A percentile compares a stretch with the other conserved stretches of the same genome.
These are phyloP conservation scores for Xylaria castorea DNA, from an alignment of 495 filamentous ascomycete genomes.

Conservation along the genomic window DNA sequence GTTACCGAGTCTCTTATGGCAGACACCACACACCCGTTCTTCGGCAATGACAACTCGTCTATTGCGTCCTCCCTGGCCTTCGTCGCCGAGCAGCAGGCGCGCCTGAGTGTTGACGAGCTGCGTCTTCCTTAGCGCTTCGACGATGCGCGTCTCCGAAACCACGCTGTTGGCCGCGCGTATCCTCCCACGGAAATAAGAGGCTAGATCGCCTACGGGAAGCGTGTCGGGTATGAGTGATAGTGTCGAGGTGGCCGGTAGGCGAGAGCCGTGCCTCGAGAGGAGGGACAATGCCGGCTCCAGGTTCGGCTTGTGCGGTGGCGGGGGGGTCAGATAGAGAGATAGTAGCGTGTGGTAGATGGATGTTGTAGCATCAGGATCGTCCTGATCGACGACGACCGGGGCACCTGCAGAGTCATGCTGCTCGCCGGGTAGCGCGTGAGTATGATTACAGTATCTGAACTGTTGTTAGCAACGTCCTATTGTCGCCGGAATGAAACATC, in stretches of 20 bases:
- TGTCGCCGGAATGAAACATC: constrained; percentile 12
- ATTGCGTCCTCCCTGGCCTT: constrained; percentile 57
- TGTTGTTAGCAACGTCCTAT: constrained; percentile 31
- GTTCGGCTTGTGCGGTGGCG: constrained; percentile 72
- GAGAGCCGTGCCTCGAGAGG: constrained; percentile 87
- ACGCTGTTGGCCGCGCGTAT: constrained; percentile 86
- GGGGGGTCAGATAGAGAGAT: constrained; percentile 87
- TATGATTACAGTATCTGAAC: constrained; percentile 83
- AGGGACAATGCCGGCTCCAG: constrained; percentile 83
- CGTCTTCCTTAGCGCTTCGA: constrained; percentile 74
- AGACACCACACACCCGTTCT: constrained; percentile 87
- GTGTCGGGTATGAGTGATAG: constrained; percentile 83
- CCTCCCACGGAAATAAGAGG: constrained; percentile 89
- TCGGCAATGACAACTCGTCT: constrained; percentile 80
- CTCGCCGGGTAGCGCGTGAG: constrained; percentile 63
- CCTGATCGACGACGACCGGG: constrained; percentile 25
- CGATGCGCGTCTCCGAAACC: constrained; percentile 78
- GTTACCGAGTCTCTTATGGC: constrained; percentile 88
- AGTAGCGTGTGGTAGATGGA: constrained; percentile 92
- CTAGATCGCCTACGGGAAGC: constrained; percentile 78
- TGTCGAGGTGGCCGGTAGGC: constrained; percentile 84
- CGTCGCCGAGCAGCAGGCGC: constrained; percentile 71
- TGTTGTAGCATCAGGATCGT: constrained; percentile 62
- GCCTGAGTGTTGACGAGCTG: constrained; percentile 75
- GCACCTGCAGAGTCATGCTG: constrained; percentile 33